Percentiles rank a stretch among this genome's conserved stretches.
Conservation (phyloP, 2,329 filamentous ascomycete species). For the Ambrosiella cleistominuta region DNA sequence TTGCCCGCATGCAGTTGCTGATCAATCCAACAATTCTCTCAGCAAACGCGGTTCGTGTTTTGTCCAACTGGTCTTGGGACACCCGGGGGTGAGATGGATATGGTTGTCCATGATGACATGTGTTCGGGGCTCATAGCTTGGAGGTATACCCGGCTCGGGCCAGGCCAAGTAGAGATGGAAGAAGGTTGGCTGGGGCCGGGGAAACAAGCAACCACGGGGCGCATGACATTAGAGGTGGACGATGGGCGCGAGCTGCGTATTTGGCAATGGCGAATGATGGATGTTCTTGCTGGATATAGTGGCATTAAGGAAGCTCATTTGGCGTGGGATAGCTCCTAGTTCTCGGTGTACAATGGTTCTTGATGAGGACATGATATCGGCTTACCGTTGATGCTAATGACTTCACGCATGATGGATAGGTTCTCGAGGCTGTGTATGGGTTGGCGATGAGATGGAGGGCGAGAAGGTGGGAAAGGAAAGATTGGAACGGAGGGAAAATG, state of each 20-base stretch:
- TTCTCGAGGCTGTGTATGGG: slow-evolving; percentile 5
- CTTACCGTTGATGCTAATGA: slow-evolving; percentile 97
- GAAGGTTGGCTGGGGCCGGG: background rate
- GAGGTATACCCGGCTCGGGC: background rate
- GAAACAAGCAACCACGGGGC: background rate
- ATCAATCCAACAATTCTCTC: background rate
- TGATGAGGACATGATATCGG: slow-evolving; percentile 13
- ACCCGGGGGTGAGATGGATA: background rate
- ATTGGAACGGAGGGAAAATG: slow-evolving; percentile 6
- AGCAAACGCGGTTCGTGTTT: background rate
- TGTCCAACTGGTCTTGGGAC: background rate
- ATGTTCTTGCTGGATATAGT: background rate
- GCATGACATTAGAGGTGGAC: background rate
- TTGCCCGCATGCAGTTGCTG: background rate
- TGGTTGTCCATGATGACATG: background rate
- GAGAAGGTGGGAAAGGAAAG: slow-evolving; percentile 6
- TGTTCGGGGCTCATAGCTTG: background rate
- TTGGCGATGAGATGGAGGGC: slow-evolving; percentile 4
- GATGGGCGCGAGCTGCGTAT: background rate
- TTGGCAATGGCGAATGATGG: background rate
- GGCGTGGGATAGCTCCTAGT: background rate
- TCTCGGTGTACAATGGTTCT: background rate
- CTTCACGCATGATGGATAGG: slow-evolving; percentile 72
- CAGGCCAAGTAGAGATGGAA: background rate
- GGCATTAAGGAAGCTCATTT: background rate